Evolutionary conservation across 331 rosid species (phyloP).

Genomic region (Acacia pycnantha): DNA sequence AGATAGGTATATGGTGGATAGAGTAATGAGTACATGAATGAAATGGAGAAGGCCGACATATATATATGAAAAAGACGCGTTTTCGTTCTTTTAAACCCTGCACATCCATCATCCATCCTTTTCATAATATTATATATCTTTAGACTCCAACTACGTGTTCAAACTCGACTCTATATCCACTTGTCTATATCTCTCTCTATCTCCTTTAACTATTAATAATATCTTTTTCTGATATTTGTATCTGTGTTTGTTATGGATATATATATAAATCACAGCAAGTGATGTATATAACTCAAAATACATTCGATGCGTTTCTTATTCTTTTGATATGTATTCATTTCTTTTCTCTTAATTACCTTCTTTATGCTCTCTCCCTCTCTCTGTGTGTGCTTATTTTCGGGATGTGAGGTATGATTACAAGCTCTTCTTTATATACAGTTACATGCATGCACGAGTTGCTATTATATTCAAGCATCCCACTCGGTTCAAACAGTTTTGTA

Average conservation of each 20-base stretch:
- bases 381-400: neutral
- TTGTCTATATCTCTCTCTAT: neutral
- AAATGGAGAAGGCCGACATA: neutral
- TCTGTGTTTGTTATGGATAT: neutral
- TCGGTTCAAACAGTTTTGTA: neutral
- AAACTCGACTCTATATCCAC: slow-evolving; percentile 3
- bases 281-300: too few relatives aligned
- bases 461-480: neutral
- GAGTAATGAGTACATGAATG: neutral
- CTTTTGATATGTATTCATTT: neutral
- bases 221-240: neutral
- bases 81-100: neutral
- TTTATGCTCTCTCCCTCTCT: too few relatives aligned
- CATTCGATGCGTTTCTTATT: neutral
- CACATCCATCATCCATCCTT: neutral
- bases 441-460: neutral
- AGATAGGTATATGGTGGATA: neutral
- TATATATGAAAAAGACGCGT: slow-evolving; percentile 3
- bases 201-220: neutral
- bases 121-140: neutral
- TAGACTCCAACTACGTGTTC: slow-evolving; percentile 21
- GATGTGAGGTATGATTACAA: neutral
- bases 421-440: neutral
- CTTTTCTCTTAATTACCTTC: neutral
- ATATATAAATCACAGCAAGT: neutral